Conservation (phyloP, 495 filamentous ascomycete genomes). For the Daldinia concentrica region DNA sequence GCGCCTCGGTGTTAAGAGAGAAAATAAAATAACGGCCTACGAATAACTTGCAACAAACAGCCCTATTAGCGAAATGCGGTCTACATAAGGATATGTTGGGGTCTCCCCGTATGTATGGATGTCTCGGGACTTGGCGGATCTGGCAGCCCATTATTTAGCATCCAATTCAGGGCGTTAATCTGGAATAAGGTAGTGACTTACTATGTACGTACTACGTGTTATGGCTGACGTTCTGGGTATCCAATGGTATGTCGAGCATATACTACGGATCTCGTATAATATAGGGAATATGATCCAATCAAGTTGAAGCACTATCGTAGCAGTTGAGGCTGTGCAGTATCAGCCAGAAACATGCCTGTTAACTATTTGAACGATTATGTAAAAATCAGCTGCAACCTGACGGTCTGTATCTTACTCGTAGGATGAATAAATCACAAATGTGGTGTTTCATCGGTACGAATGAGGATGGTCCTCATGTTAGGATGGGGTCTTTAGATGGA, state of each 20-base stretch:
- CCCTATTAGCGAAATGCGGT: background rate
- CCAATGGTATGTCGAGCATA: background rate
- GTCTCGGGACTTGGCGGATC: constrained; percentile 1
- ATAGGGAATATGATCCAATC: constrained; percentile 11
- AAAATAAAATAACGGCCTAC: background rate
- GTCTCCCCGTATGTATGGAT: background rate
- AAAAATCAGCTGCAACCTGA: background rate
- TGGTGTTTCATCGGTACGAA: constrained; percentile 28
- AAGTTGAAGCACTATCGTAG: constrained; percentile 12
- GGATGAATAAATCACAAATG: constrained; percentile 2
- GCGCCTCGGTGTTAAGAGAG: background rate
- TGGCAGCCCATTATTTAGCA: constrained; percentile 5
- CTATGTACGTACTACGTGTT: constrained; percentile 8
- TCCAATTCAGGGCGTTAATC: constrained; percentile 16
- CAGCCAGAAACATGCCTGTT: constrained; percentile 16
- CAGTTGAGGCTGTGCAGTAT: constrained; percentile 27
- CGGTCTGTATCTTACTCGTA: background rate
- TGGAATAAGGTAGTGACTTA: constrained; percentile 1
- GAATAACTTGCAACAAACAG: background rate
- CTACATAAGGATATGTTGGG: background rate
- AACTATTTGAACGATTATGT: background rate
- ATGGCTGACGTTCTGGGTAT: background rate
- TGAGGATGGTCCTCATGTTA: background rate
- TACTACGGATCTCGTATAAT: constrained; percentile 22
- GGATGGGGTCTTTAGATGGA: constrained; percentile 7